Base-by-base conservation (phyloP, 1,284 basidiomycete species). In the Thecaphora thlaspeos region DNA sequence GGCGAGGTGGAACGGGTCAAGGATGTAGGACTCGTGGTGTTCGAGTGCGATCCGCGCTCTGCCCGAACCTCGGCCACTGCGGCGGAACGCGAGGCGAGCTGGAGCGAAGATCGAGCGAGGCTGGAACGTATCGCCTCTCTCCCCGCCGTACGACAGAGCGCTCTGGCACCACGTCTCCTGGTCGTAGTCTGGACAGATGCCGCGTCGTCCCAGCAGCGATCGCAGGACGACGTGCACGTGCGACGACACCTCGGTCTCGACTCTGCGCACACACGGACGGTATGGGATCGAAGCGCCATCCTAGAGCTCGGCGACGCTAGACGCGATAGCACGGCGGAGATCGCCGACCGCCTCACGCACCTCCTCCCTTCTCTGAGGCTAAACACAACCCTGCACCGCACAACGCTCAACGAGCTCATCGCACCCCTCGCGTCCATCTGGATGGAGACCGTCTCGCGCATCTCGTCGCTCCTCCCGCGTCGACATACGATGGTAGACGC, bases 21-120 rank as follows among this genome's bases (percentile, higher is more conserved):
- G 17, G 51, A 61, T 24, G 43, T 57, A 3, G 59, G 66, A 2
- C 37, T 68, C 19, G 58, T 68, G 4, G 43, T 68, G 4, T 61
- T 68, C 28, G 66, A 68, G 22, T 53, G 47, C 26, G 57, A 40
- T 30, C 57, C 61, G 8, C 34, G n/a, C 1, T 40, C 39, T 17
- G 57, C 46, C 17, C 48, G 48, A 18, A 34, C 46, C 9, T 36
- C 41, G 17, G 15, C 37, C 32, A 36, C 54, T 14, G 47, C n/a
- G 7, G 43, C 15, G n/a, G 48, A 61, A 38, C n/a, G 46, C 18
- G 28, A 28, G 2, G 37, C 34, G 7, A 12, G 43, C 15, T 21
- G 60, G 8, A 24, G 19, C 2, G 32, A 46, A 23, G 58, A 65
- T 36, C 32, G 62, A 5, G 30, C 32, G 32, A 43, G 62, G 38